phyloP scores from a whole-genome alignment of 257 asterid species.

The Nicotiana otophora region DNA sequence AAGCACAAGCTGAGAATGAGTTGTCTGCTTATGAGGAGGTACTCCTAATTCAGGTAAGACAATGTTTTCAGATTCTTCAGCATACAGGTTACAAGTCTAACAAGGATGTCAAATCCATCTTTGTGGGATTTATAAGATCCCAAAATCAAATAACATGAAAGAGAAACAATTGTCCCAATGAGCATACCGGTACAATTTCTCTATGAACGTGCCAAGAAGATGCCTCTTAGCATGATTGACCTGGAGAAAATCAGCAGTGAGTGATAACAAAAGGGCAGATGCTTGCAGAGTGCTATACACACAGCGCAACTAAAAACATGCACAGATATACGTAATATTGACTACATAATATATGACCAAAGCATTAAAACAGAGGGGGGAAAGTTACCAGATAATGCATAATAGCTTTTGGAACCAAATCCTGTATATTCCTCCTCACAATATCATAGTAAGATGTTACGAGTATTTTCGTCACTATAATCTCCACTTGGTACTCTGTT shows the following conservation, averaged over 20 bases:
- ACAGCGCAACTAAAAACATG: not conserved
- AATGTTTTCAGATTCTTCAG: not conserved
- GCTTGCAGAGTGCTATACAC: too few species aligned
- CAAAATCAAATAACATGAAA: not conserved
- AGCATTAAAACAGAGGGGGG: not conserved
- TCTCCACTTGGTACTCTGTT: conserved; percentile 52
- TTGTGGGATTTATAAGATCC: not conserved
- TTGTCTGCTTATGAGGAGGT: not conserved
- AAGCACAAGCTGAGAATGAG: not conserved
- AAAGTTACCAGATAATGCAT: conserved; percentile 57
- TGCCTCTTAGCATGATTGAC: conserved; percentile 20
- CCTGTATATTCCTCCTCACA: conserved; percentile 61
- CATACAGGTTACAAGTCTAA: not conserved
- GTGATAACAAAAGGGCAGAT: not conserved
- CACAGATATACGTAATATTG: not conserved
- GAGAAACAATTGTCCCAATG: not conserved
- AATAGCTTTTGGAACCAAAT: conserved; percentile 65
- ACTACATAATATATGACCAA: not conserved
- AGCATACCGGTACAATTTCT: conserved; percentile 21
- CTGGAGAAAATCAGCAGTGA: conserved; percentile 3
- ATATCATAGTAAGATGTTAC: conserved; percentile 63
- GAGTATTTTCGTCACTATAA: conserved; percentile 45
- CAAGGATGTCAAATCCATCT: not conserved
- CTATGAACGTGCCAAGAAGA: conserved; percentile 12
- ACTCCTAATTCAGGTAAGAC: not conserved